Evolutionary conservation across 2,329 filamentous ascomycete species (phyloP), one percentile per base, ranked within the genome.

Genomic region (Septoria petroselini): DNA sequence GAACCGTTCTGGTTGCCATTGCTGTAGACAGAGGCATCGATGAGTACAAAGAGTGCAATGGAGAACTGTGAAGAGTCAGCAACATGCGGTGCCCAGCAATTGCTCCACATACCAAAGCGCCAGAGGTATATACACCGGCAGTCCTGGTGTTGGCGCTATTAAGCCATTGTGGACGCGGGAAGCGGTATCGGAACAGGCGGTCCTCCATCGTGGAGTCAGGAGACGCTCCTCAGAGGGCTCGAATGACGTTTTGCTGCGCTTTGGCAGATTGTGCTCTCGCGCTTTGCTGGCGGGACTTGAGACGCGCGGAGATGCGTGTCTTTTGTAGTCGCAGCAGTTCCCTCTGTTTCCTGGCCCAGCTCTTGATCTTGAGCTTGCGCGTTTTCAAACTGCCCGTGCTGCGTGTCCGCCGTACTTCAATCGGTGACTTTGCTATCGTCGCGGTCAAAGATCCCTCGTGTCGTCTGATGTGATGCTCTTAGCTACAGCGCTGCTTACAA

Each of bases 151-250:
- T 79, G 54, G 80, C 76, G 69, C 78, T 84, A 67, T 83, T 85
- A 38, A 85, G 70, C 79, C 83, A 85, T 67, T 78, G 73, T 2
- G 83, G 83, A 70, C 81, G 82, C 37, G 80, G 76, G 67, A 84
- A 85, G 62, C 81, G 81, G 70, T 84, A 85, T 62, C 82, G 81
- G 71, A 84, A 86, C 55, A 85, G 78, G 50, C 80, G 75, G 27
- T 56, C 48, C 38, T 45, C 41, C 49, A 50, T 52, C 18, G 11
- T 11, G 27, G 21, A 35, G 7, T 27, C 12, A 9, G 17, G 38
- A 17, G 2, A 9, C 39, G n/a, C 9, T 25, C 7, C 17, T 31
- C 25, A 46, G 17, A 46, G 34, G 5, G 43, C 37, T 46, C 34
- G 18, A 8, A 46, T n/a, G 25, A 37, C 19, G 17, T 38, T 38